Evolutionary conservation across 441 rosid species (phyloP), one percentile per base, ranked within the genome.

Genomic region (Macaranga tanarius): DNA sequence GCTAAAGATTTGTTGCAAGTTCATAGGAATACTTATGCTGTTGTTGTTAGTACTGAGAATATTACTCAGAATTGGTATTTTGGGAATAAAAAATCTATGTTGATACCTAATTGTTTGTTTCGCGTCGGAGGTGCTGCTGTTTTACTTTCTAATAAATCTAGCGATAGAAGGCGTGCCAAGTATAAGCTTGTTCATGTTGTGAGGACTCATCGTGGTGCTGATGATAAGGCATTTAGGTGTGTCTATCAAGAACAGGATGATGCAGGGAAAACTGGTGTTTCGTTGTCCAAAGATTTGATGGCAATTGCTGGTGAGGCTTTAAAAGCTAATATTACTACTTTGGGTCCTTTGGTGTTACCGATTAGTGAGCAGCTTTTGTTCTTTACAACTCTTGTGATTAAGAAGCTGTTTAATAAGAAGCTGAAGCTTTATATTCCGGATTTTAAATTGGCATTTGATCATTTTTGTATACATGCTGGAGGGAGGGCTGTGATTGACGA

Each of bases 21-120:
- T 2, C 86, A 86, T 63, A 72, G 88, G 81, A 90, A 85, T 38
- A 89, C 92, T 8, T 82, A 84, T 28, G 92, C 91, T 0, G 93
- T 90, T 45, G 93, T 90, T 52, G 89, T 89, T 15, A 85, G 92
- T 1, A 89, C 96, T 0, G 96, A 90, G 79, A 90, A 89, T 73
- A 87, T 90, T 8, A 89, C 92, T 51, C 96, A 90, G 82, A 90
- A 90, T 70, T 89, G 93, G 93, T 89, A 87, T 68, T 90, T 89
- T 28, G 96, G 94, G 73, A 90, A 90, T 61, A 86, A 87, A 71
- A 90, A 90, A 67, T 76, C 92, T 19, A 89, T 89, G 96, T 69
- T 86, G 87, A 90, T 89, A 59, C 92, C 90, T 2, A 90, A 90
- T 75, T 90, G 92, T 81, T 83, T 90, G 85, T 87, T 89, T 50